phyloP scores from a whole-genome alignment of 208 protist species.

The Porcisia hertigi region DNA sequence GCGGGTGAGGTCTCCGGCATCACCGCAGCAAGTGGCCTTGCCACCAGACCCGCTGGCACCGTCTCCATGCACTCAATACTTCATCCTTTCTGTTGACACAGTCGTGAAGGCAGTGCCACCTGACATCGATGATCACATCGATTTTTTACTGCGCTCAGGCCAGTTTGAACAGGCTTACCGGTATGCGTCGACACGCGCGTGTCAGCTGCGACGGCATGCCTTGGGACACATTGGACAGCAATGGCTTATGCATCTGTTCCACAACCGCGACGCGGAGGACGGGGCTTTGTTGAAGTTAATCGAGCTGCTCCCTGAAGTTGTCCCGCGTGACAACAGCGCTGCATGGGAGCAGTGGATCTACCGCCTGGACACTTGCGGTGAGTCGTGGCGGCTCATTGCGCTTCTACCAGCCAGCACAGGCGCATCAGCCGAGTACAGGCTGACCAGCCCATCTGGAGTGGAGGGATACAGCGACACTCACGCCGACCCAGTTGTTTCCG shows the following conservation, averaged over 20 bases:
- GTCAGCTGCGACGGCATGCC: constrained; percentile 35
- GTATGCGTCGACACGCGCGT: constrained; percentile 24
- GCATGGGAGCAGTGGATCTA: constrained; percentile 79
- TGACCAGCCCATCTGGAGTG: not conserved
- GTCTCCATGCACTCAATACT: constrained; percentile 40
- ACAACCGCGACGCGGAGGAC: constrained; percentile 2
- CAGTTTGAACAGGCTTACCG: constrained; percentile 51
- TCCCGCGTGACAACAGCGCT: constrained; percentile 22
- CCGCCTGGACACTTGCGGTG: constrained; percentile 52
- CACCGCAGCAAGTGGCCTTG: not conserved
- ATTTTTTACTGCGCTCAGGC: constrained; percentile 43
- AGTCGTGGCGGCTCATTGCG: constrained; percentile 56
- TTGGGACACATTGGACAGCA: constrained; percentile 25
- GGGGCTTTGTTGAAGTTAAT: constrained; percentile 23
- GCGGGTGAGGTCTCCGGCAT: not conserved
- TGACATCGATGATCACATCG: constrained; percentile 70
- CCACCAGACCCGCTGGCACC: constrained; percentile 7
- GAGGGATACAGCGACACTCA: not conserved
- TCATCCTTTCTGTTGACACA: constrained; percentile 53
- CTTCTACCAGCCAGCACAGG: constrained; percentile 39
- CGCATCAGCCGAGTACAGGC: constrained; percentile 19
- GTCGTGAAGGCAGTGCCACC: constrained; percentile 51
- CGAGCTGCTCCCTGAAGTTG: constrained; percentile 31
- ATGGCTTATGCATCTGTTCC: constrained; percentile 37
- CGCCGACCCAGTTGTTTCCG: not conserved